Base-by-base conservation (phyloP, 2,329 filamentous ascomycete genomes). In the Epichloe elymi region DNA sequence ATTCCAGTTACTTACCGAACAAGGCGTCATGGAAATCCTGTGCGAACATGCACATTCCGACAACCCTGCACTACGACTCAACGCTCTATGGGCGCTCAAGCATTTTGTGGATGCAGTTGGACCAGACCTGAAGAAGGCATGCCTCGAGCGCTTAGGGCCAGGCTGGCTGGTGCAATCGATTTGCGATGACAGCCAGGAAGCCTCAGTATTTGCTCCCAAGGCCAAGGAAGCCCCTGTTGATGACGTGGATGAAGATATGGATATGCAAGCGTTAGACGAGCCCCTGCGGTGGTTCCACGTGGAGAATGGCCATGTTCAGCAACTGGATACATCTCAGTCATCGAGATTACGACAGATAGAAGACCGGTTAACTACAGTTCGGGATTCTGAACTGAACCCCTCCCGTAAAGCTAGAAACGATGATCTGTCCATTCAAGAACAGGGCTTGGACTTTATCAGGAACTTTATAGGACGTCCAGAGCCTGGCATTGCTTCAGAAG, bases 61-160 rank as follows among this genome's bases (percentile, higher is more conserved):
- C 45, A 86, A 91, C 60, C 78, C 85, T n/a, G 80, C 83, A 45
- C 73, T 97, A 49, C 81, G 88, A 23, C 74, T 94, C 26, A 89
- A 93, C 59, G 89, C 90, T 20, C 69, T 98, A 2, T 98, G 93
- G 91, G 88, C 89, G 5, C 71, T 98, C 52, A 97, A 97, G 63
- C 88, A 97, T 67, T 76, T 96, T 47, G 84, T 95, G 3, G 78
- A 86, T 55, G 82, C 81, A 20, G 80, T 86, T 5, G 76, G 78
- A 17, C 81, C 84, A 43, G 78, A 84, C 12, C 72, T 86, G 57
- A 95, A 93, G 67, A 84, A 85, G 60, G 76, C 79, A 46, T 88
- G 88, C 53, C 70, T 97, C 12, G 82, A 90, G 47, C 82, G 86
- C 60, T 74, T 97, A 4, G 83, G 82, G 8, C 78, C 87, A 0